Evolutionary conservation across 345 rosid species (phyloP).

Genomic region (Hibiscus mutabilis): DNA sequence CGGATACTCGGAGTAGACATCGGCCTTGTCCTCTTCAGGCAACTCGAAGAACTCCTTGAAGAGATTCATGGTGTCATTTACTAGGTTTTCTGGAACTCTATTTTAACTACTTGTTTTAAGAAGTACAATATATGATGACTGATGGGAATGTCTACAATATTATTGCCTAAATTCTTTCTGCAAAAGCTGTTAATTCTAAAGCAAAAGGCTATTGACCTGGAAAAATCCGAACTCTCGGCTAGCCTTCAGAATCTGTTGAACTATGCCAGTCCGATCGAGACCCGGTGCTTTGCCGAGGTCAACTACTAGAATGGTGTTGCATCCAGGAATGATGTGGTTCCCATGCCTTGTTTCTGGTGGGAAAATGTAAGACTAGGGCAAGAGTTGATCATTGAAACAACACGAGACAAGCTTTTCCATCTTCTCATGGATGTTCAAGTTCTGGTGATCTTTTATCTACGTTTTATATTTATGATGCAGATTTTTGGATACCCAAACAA

Average conservation of each 20-base stretch:
- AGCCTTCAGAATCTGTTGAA: constrained; percentile 11
- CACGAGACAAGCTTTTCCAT: constrained; percentile 24
- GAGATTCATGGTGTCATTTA: too few relatives aligned
- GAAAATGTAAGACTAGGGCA: constrained; percentile 25
- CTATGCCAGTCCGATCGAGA: neutral
- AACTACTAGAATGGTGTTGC: neutral
- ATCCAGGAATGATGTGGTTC: neutral
- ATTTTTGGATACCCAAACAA: neutral
- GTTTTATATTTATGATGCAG: neutral
- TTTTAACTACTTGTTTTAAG: too few relatives aligned
- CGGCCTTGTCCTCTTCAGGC: too few relatives aligned
- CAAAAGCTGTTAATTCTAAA: too few relatives aligned
- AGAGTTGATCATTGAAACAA: constrained; percentile 7
- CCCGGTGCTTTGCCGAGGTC: neutral
- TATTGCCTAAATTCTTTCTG: too few relatives aligned
- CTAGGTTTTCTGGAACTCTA: too few relatives aligned
- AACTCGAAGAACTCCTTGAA: too few relatives aligned
- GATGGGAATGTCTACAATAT: too few relatives aligned
- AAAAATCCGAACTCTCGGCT: constrained; percentile 24
- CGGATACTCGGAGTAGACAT: too few relatives aligned
- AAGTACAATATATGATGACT: too few relatives aligned
- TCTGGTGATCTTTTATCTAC: neutral
- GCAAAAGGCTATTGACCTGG: constrained; percentile 12
- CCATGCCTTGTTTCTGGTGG: constrained; percentile 30
- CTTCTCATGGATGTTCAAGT: neutral